These are phyloP conservation scores for Trypanosoma mega DNA, from an alignment of 208 protist genomes.

Conservation along the genomic window DNA sequence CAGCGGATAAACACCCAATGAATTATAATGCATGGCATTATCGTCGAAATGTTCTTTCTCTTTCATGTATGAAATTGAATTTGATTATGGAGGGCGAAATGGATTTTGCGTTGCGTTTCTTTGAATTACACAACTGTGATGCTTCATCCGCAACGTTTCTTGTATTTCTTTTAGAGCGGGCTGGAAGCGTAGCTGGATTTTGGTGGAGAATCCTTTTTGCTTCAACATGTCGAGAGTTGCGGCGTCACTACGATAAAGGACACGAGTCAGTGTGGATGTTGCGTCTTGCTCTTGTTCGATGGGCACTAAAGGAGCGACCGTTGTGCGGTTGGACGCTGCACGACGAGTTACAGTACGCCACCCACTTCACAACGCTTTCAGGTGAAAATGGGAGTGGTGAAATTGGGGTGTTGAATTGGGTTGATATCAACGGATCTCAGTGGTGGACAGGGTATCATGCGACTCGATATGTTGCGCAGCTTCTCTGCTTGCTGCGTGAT, in stretches of 20 bases:
- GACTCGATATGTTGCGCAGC: slow-evolving; percentile 55
- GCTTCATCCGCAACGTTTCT: slow-evolving; percentile 52
- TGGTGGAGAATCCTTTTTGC: slow-evolving; percentile 36
- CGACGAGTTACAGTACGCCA: slow-evolving; percentile 61
- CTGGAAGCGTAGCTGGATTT: not conserved
- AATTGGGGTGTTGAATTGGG: slow-evolving; percentile 29
- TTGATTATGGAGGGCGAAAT: slow-evolving; percentile 25
- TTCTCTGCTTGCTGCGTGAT: slow-evolving; percentile 25
- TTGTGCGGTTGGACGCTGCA: slow-evolving; percentile 44
- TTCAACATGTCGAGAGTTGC: slow-evolving; percentile 49
- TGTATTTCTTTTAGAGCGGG: slow-evolving; percentile 46
- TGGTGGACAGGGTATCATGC: slow-evolving; percentile 65
- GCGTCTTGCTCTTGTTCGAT: slow-evolving; percentile 54
- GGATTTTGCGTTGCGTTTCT: slow-evolving; percentile 34
- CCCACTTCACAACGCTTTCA: slow-evolving; percentile 25
- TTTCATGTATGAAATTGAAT: no score
- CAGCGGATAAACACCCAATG: slow-evolving; percentile 63
- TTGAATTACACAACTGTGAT: slow-evolving; percentile 63
- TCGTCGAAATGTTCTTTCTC: slow-evolving; percentile 26
- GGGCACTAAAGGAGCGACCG: slow-evolving; percentile 25
- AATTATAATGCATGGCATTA: slow-evolving; percentile 90
- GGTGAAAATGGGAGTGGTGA: not conserved
- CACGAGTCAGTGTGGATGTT: slow-evolving; percentile 74
- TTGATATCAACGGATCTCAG: slow-evolving; percentile 33
- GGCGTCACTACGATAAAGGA: slow-evolving; percentile 62